Evolutionary conservation across 2,329 filamentous ascomycete species (phyloP).

Genomic region (Pseudogymnoascus sp.): DNA sequence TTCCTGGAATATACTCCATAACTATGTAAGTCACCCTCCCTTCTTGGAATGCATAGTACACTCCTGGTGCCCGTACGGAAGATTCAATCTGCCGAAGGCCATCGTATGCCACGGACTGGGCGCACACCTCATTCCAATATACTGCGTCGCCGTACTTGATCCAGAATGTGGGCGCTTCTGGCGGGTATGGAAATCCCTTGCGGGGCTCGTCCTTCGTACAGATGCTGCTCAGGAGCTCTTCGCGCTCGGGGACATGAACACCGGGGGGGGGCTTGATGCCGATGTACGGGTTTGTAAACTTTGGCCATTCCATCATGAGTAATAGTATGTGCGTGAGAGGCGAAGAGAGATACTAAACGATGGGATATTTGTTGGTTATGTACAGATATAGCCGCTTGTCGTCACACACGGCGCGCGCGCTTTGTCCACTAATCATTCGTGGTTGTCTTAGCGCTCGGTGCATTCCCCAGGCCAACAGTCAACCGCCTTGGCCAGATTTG

Average conservation of each 20-base stretch:
- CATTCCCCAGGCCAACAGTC: too few relatives aligned
- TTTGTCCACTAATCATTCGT: too few relatives aligned
- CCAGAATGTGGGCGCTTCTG: not conserved
- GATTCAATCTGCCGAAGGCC: not conserved
- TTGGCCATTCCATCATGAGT: not conserved
- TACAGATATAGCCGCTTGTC: too few relatives aligned
- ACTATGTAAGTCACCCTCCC: not conserved
- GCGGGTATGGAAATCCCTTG: not conserved
- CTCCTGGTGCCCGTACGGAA: not conserved
- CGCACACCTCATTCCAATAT: not conserved
- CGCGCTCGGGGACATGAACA: not conserved
- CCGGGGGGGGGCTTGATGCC: not conserved
- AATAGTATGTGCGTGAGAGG: too few relatives aligned
- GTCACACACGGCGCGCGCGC: too few relatives aligned
- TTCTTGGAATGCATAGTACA: not conserved
- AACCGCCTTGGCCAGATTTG: too few relatives aligned
- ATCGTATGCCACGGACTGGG: not conserved
- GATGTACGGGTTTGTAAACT: not conserved
- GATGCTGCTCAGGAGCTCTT: not conserved
- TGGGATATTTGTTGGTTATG: too few relatives aligned
- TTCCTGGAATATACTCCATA: slow-evolving; percentile 1
- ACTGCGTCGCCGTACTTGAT: not conserved
- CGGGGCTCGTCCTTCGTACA: not conserved
- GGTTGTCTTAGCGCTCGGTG: too few relatives aligned
- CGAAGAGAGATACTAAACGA: too few relatives aligned